Percentiles rank a stretch among this genome's conserved stretches.
Evolutionary conservation across 768 basidiomycete genomes (phyloP).

Genomic region (Mycena olivaceomarginata): DNA sequence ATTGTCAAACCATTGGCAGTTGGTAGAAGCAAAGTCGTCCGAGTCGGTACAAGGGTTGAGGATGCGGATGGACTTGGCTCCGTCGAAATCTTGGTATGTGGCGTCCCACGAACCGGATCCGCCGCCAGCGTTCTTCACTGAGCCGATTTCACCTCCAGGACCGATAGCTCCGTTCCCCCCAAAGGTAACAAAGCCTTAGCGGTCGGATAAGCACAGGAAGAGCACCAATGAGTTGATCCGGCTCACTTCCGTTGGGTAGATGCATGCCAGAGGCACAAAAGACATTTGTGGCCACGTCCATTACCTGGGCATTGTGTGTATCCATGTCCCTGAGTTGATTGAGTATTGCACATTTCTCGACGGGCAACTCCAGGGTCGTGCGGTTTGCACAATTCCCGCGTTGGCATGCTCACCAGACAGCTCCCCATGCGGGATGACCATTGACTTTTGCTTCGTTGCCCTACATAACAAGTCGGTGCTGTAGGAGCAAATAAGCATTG

Average conservation of each 20-base stretch:
- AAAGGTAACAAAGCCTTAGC: slow-evolving; percentile 73
- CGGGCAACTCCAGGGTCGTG: too few species aligned
- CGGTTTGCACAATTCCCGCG: neutral
- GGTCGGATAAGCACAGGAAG: neutral
- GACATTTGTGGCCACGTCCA: slow-evolving; percentile 84
- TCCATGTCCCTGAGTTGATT: slow-evolving; percentile 57
- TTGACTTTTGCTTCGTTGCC: slow-evolving; percentile 77
- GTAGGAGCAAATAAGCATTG: too few species aligned
- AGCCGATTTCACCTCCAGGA: slow-evolving; percentile 76
- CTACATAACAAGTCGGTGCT: slow-evolving; percentile 3
- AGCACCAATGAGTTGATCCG: neutral
- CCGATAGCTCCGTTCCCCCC: slow-evolving; percentile 81
- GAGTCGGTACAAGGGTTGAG: slow-evolving; percentile 82
- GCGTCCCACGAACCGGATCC: slow-evolving; percentile 75
- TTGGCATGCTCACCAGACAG: slow-evolving; percentile 73
- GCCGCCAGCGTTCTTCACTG: slow-evolving; percentile 65
- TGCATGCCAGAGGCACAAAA: slow-evolving; percentile 93
- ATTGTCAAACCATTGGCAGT: slow-evolving; percentile 87
- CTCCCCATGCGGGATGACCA: slow-evolving; percentile 85
- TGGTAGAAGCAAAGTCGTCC: slow-evolving; percentile 66
- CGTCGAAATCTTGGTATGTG: slow-evolving; percentile 87
- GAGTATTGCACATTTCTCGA: neutral
- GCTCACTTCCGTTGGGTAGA: slow-evolving; percentile 65
- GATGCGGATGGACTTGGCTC: slow-evolving; percentile 86
- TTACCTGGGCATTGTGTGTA: slow-evolving; percentile 73